phyloP scores from a whole-genome alignment of 257 asterid genomes.

The Prunella vulgaris region DNA sequence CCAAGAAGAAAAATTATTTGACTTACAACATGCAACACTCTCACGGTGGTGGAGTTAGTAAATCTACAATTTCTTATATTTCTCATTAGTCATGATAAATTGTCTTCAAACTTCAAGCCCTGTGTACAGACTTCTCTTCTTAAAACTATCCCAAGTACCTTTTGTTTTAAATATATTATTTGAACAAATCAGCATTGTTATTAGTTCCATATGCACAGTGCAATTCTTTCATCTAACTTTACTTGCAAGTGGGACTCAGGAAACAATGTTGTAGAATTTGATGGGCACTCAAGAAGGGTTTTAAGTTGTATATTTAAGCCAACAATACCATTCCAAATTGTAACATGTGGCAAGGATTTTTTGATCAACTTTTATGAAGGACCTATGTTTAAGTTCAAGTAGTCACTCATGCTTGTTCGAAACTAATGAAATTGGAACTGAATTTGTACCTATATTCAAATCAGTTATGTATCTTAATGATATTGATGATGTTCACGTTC shows the following conservation, averaged over 20 bases:
- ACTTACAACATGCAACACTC: too few species aligned
- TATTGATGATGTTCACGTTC: too few species aligned
- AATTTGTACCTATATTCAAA: slow-evolving; percentile 7
- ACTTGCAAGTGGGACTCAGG: slow-evolving; percentile 97
- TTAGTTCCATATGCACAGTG: background rate
- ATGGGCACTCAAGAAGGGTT: slow-evolving; percentile 90
- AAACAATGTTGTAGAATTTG: slow-evolving; percentile 89
- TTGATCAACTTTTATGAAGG: slow-evolving; percentile 92
- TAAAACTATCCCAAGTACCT: background rate
- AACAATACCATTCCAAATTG: slow-evolving; percentile 90
- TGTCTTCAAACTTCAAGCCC: slow-evolving; percentile 13
- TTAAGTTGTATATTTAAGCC: slow-evolving; percentile 95
- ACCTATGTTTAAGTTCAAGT: slow-evolving; percentile 96
- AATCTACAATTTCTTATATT: background rate
- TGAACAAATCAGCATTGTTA: background rate
- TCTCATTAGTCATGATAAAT: background rate
- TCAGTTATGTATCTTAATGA: too few species aligned
- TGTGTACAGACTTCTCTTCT: background rate
- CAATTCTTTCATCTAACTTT: slow-evolving; percentile 10
- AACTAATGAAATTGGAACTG: too few species aligned
- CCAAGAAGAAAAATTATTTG: too few species aligned
- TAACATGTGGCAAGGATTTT: slow-evolving; percentile 93
- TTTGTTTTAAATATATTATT: background rate
- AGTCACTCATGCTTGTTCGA: slow-evolving; percentile 71
- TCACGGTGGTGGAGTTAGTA: background rate